phyloP scores from a whole-genome alignment of 352 stramenopile species.

The Pythium pyrilobum region DNA sequence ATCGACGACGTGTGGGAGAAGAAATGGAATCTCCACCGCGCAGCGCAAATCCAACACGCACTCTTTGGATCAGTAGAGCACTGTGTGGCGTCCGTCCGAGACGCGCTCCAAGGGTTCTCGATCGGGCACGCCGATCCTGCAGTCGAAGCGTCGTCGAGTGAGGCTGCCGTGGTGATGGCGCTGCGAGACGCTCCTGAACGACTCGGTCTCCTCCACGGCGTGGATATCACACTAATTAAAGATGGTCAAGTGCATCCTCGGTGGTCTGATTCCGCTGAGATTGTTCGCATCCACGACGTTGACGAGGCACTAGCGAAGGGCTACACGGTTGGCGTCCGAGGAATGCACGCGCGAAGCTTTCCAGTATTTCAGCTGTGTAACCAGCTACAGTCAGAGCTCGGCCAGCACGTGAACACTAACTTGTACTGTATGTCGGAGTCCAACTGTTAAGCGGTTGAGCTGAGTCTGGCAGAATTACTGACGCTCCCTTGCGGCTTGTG shows the following conservation, averaged over 20 bases:
- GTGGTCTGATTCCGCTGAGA: slow-evolving; percentile 3
- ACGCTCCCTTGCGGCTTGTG: too few species aligned
- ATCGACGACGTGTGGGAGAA: slow-evolving; percentile 9
- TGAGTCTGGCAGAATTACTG: background rate
- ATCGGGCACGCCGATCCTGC: slow-evolving; percentile 14
- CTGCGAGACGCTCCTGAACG: background rate
- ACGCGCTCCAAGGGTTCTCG: background rate
- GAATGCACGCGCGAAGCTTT: slow-evolving; percentile 22
- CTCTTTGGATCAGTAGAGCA: slow-evolving; percentile 1
- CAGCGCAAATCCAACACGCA: background rate
- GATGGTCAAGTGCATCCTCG: slow-evolving; percentile 14
- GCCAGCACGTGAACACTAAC: slow-evolving; percentile 32
- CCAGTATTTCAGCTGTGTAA: slow-evolving; percentile 10
- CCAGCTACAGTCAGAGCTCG: slow-evolving; percentile 20
- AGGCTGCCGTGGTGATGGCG: background rate
- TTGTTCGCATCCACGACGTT: slow-evolving; percentile 7
- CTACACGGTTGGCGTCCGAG: slow-evolving; percentile 29
- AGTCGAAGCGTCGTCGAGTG: background rate
- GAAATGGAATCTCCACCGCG: slow-evolving; percentile 9
- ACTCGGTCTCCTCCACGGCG: slow-evolving; percentile 15
- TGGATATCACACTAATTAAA: slow-evolving; percentile 27
- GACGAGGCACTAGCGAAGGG: slow-evolving; percentile 11
- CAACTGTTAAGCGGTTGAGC: background rate
- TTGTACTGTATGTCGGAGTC: slow-evolving; percentile 22
- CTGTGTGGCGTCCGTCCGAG: background rate